These are phyloP conservation scores for Haplosporangium sp. DNA, from an alignment of 371 early-diverging fungal species.

Conservation along the genomic window DNA sequence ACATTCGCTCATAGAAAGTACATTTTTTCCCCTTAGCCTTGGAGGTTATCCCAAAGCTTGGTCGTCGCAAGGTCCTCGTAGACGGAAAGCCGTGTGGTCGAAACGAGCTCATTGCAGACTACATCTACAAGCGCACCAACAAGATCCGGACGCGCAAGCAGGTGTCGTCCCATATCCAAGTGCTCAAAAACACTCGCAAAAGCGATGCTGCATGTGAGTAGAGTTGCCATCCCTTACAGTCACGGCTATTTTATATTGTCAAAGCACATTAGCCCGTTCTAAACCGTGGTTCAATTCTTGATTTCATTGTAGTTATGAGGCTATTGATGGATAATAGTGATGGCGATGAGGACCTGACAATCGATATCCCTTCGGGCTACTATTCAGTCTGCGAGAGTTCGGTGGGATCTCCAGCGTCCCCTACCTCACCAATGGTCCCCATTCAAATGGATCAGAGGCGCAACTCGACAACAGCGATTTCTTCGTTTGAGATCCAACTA, in stretches of 20 bases:
- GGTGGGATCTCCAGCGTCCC: conserved; percentile 19
- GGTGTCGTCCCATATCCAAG: conserved; percentile 84
- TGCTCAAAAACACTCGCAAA: conserved; percentile 78
- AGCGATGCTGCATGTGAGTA: conserved; percentile 65
- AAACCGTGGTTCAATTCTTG: neutral
- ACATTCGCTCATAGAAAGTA: no score
- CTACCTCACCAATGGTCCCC: conserved; percentile 2
- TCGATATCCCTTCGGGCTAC: conserved; percentile 26
- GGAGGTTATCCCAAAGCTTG: conserved; percentile 67
- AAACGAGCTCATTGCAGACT: conserved; percentile 82
- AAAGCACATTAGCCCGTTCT: neutral
- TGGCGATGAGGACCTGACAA: conserved; percentile 48
- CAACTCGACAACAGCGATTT: conserved; percentile 24
- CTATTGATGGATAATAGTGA: conserved; percentile 65
- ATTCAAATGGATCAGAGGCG: conserved; percentile 21
- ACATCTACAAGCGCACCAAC: conserved; percentile 73
- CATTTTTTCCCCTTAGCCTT: conserved; percentile 51
- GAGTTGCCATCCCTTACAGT: neutral
- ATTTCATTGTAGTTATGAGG: conserved; percentile 60
- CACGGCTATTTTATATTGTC: neutral
- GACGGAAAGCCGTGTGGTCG: conserved; percentile 76
- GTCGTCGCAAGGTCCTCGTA: conserved; percentile 69
- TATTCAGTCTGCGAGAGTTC: conserved; percentile 27
- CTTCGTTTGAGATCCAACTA: conserved; percentile 19
- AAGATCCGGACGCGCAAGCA: conserved; percentile 78